These are phyloP conservation scores for Hymenoscyphus fructigenus DNA, from an alignment of 2,329 filamentous ascomycete species.

Conservation along the genomic window DNA sequence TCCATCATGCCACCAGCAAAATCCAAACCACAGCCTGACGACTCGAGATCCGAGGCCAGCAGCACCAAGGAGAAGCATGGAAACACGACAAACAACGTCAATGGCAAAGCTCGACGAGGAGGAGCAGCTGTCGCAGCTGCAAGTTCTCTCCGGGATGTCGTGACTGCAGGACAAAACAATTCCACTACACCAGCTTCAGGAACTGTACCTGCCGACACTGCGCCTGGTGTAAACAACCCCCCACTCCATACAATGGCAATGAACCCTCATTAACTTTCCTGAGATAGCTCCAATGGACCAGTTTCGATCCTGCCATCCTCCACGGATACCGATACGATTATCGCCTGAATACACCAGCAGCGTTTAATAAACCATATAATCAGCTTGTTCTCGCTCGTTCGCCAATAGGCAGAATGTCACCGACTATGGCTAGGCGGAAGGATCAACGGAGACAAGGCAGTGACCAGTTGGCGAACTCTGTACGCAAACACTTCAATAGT, in stretches of 20 bases:
- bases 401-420: constrained; percentile 69
- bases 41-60: constrained; percentile 39
- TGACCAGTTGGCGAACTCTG: constrained; percentile 68
- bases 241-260: neutral
- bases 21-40: constrained; percentile 35
- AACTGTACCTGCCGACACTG: constrained; percentile 24
- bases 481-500: constrained; percentile 82
- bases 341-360: constrained; percentile 66
- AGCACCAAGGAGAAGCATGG: constrained; percentile 38
- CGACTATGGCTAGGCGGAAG: constrained; percentile 70
- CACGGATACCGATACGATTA: constrained; percentile 76
- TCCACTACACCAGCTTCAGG: constrained; percentile 18
- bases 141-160: constrained; percentile 34
- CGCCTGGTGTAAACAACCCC: constrained; percentile 31
- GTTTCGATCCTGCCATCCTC: constrained; percentile 65
- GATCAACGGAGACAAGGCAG: constrained; percentile 67
- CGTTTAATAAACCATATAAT: constrained; percentile 65
- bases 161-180: constrained; percentile 24
- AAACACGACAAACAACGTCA: constrained; percentile 24
- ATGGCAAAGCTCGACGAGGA: constrained; percentile 35
- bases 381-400: constrained; percentile 61
- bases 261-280: neutral
- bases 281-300: constrained; percentile 60
- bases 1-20: constrained; percentile 34
- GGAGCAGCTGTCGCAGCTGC: constrained; percentile 24